Evolutionary conservation across 1,284 basidiomycete genomes (phyloP), one percentile per base, ranked within the genome.

Genomic region (Thelephora terrestris): DNA sequence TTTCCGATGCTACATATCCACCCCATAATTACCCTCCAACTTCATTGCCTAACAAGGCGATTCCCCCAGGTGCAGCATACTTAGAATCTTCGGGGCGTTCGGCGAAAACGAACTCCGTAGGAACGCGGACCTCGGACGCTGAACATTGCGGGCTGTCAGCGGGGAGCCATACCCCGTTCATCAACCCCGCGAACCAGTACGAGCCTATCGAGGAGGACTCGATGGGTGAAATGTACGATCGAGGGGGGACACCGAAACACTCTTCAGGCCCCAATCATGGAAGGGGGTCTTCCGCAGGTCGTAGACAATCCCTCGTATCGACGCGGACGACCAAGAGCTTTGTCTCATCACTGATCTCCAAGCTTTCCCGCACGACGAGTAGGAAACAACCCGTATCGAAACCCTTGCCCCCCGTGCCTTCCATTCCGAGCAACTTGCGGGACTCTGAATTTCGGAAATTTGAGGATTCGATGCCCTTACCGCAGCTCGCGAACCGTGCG

Each of bases 341-440:
- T 45, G 70, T 70, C 3, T 65, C 74, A 7, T 77, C 76, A 3
- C 66, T 78, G 51, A 65, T 79, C 16, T 76, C 75, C 14, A 63
- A 66, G 18, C 58, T 74, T 48, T 72, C 74, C 7, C 65, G 64
- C 20, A 60, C 64, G 9, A 52, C 55, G 18, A 56, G 61, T n/a
- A 52, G 43, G 5, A 25, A 44, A 29, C 36, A 52, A 24, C 52
- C 58, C 44, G 68, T 71, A 23, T 47, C 71, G 21, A 79, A 80
- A 57, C 76, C 77, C 5, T 60, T 81, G 18, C 78, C 79, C 5
- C 76, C 75, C 1, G 67, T 81, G 17, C 78, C 78, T 16, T 63
- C 62, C 16, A 66, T 75, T 14, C 69, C 74, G 4, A 61, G 68
- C 49, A 68, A 72, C 32, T 62, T 71, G 17, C 60, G 61, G 20